Base-by-base conservation (phyloP, 768 basidiomycete genomes). In the Tylopilus subfusipes region DNA sequence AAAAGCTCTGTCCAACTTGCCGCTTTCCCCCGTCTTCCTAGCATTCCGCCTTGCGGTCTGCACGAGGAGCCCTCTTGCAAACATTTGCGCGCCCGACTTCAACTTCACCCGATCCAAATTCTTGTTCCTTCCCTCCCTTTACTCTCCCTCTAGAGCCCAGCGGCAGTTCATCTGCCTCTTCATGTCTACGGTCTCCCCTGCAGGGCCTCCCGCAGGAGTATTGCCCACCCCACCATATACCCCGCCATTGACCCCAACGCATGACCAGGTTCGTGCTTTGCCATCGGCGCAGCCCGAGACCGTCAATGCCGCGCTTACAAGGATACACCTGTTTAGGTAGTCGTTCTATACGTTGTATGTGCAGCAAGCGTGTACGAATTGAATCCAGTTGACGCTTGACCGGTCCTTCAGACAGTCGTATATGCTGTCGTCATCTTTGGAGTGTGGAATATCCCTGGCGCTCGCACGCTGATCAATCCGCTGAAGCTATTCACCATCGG, bases 401-500 rank as follows among this genome's bases (percentile, higher is more conserved):
- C 7, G 45, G 54, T 42, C 19, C 21, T 54, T 48, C 65, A 92
- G 90, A 85, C 90, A 47, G 82, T 91, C 50, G 88, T 92, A 48
- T 92, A 86, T 76, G 82, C 87, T 47, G 90, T 93, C 54, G 80
- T 93, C 57, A 89, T 91, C 55, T 90, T 92, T 63, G 91, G 88
- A 40, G 78, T 91, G 59, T 93, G 91, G 91, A 88, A 86, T 71
- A 87, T 93, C 40, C 91, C 91, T 5, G 83, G 86, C 53, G 84
- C 84, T 24, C 78, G 91, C 43, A 82, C 84, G 64, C 65, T 89
- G 72, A 92, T 93, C 64, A 89, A 82, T 64, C 91, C 91, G 10
- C 78, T 93, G 62, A 93, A 93, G 69, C 76, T 93, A 14, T 86
- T 93, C 66, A 88, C 90, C 49, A 92, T 93, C 56, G 91, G 90